These are phyloP conservation scores for Paspalum vaginatum DNA, from an alignment of 176 grass and related monocot genomes.

Conservation along the genomic window DNA sequence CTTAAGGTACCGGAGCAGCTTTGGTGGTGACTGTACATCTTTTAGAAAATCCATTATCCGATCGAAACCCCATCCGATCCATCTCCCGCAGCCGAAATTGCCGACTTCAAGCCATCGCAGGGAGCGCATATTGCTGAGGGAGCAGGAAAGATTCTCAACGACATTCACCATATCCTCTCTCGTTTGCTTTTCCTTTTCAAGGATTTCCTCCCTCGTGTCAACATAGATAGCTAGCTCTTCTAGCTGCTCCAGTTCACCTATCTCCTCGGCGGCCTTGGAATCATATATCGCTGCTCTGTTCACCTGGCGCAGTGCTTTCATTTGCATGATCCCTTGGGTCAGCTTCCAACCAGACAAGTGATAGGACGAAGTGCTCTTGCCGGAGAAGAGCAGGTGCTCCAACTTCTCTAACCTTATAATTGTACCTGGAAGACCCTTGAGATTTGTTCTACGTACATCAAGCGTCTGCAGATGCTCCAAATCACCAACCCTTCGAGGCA, in stretches of 20 bases:
- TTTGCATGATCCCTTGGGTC: background rate
- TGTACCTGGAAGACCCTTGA: background rate
- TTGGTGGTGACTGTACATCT: background rate
- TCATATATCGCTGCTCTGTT: background rate
- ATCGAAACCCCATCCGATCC: too few species aligned
- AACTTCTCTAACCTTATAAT: background rate
- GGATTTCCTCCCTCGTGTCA: background rate
- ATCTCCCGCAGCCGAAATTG: too few species aligned
- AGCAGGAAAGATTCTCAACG: background rate
- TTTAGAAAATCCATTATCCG: background rate
- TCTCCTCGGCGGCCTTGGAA: background rate
- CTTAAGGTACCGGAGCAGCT: background rate
- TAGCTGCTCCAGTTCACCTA: background rate
- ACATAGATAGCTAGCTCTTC: background rate
- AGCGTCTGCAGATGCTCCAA: constrained; percentile 9
- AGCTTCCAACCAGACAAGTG: background rate
- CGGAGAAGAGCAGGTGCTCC: background rate
- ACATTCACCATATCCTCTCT: background rate
- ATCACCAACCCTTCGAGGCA: background rate
- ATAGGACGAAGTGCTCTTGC: fast-evolving
- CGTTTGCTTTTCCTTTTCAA: too few species aligned
- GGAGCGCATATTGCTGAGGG: background rate
- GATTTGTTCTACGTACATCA: background rate
- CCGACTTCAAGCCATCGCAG: background rate
- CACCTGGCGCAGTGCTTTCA: background rate